Evolutionary conservation across 208 protist genomes (phyloP).

Genomic region (Acanthamoeba lenticulata): DNA sequence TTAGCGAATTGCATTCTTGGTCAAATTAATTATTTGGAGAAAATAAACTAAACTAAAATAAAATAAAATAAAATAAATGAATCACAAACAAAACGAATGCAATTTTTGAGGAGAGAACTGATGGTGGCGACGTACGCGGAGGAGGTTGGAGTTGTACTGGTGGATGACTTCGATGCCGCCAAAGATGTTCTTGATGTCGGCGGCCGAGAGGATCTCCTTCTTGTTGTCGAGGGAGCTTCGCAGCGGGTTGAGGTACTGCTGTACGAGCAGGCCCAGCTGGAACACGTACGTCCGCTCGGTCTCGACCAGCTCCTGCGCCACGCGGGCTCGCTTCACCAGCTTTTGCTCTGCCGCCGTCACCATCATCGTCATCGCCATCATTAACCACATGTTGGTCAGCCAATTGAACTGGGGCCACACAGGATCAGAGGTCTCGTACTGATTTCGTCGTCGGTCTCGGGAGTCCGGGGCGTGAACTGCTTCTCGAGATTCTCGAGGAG

Average conservation of each 20-base stretch:
- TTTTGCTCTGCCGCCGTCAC: not conserved
- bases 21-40: no score
- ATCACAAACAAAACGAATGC: no score
- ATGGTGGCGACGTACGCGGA: not conserved
- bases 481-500: not conserved
- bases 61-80: no score
- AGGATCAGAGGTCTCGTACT: no score
- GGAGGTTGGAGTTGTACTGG: constrained; percentile 5
- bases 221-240: not conserved
- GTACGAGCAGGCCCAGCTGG: not conserved
- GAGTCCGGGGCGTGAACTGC: not conserved
- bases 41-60: not conserved
- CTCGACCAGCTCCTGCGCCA: not conserved
- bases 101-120: not conserved
- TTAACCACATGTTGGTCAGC: not conserved
- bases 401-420: not conserved
- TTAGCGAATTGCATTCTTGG: no score
- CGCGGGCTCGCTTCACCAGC: not conserved
- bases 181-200: constrained; percentile 51
- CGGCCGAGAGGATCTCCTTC: constrained; percentile 38
- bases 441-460: not conserved
- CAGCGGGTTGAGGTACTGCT: constrained; percentile 50
- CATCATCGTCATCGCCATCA: no score
- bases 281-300: not conserved
- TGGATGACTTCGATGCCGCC: constrained; percentile 21